Base-by-base conservation (phyloP, 495 filamentous ascomycete genomes). In the Neurospora sublineolata region DNA sequence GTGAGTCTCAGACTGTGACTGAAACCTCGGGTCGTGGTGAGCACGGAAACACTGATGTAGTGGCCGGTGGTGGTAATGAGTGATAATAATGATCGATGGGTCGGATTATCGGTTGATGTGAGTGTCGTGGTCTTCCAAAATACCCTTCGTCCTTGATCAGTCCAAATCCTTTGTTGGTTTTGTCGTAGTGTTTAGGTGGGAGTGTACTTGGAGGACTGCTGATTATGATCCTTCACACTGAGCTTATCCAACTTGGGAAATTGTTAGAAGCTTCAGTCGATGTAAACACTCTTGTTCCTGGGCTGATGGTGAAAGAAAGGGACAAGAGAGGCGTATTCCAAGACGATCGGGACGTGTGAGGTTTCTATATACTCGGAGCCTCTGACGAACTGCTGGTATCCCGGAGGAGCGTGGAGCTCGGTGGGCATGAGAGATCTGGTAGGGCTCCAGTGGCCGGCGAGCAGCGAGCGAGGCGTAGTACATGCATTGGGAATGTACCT, bases 351-450 rank as follows among this genome's bases (percentile, higher is more conserved):
- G 70, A 75, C 76, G 73, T 40, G 70, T 75, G 77, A 77, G 75
- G 77, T 75, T 80, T 79, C 76, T 79, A 80, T 76, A 80, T 80
- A 80, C 69, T 33, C 52, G 52, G 52, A 64, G 52, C 52, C 74
- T 71, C 70, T 70, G 60, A 70, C 40, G 64, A 44, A 69, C 78
- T 64, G 52, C 52, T 64, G 14, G 12, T 64, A 73, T 77, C 76
- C 77, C 71, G 68, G 70, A 72, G 71, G 71, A 73, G 72, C 52
- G 52, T 27, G 70, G 71, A n/a, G 44, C 75, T 80, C 52, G 74
- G 78, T 80, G 78, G 77, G 77, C 70, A 72, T 73, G 77, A 77
- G 77, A 77, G 78, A 77, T 79, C 75, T 71, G 44, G 73, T 74
- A 75, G 73, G 76, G 74, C 75, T 75, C 74, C 73, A 52, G 40